A percentile compares a stretch with the other conserved stretches of the same genome.
Evolutionary conservation across 495 filamentous ascomycete species (phyloP).

Genomic region (Margaritispora aquatica): DNA sequence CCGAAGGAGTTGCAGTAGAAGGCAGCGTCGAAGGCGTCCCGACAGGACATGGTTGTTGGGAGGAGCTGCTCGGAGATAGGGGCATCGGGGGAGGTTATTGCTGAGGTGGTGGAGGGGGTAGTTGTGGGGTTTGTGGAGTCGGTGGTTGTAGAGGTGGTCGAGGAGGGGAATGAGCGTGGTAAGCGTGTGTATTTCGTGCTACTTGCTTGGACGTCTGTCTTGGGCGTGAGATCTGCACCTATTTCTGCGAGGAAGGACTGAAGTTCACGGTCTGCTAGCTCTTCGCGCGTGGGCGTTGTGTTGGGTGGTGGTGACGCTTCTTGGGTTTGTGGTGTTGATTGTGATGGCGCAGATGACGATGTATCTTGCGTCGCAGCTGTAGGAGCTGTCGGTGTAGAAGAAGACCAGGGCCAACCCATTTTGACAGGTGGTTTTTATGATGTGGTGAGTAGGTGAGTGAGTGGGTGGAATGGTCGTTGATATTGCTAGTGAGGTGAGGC

Average conservation of each 20-base stretch:
- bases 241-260: conserved; percentile 50
- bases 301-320: conserved; percentile 9
- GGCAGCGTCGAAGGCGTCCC: conserved; percentile 82
- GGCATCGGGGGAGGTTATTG: conserved; percentile 9
- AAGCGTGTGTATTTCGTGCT: conserved; percentile 24
- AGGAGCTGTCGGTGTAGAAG: conserved; percentile 19
- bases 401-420: conserved; percentile 50
- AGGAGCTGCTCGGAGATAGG: conserved; percentile 51
- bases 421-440: conserved; percentile 10
- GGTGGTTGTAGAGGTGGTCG: conserved; percentile 1
- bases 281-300: conserved; percentile 39
- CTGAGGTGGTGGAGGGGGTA: neutral
- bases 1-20: conserved; percentile 94
- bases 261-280: conserved; percentile 57
- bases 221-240: no score
- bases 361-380: conserved; percentile 15
- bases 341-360: conserved; percentile 11
- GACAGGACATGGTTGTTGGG: conserved; percentile 79
- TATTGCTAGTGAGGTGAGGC: neutral
- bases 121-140: neutral
- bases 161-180: conserved; percentile 13
- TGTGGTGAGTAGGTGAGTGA: neutral
- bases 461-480: no score
- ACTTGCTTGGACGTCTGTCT: conserved; percentile 26
- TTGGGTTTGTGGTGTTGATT: conserved; percentile 6